A percentile compares a stretch with the other conserved stretches of the same genome.
These are phyloP conservation scores for Luzula sylvatica DNA, from an alignment of 176 grass and related monocot genomes.

Conservation along the genomic window DNA sequence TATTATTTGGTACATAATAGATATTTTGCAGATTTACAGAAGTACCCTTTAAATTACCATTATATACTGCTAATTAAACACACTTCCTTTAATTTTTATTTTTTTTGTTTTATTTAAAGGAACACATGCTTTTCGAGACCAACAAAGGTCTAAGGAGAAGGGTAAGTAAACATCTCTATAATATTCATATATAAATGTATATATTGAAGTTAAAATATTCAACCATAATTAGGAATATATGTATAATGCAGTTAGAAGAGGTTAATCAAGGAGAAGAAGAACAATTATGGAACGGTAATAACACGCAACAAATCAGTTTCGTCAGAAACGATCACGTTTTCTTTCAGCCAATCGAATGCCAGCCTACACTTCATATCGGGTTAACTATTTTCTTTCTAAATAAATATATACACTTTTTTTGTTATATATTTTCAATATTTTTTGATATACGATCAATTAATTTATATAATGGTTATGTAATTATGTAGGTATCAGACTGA, in stretches of 20 bases:
- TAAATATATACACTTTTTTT: not conserved
- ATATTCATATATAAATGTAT: not conserved
- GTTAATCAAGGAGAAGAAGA: slow-evolving; percentile 22
- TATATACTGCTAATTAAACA: too few relatives aligned
- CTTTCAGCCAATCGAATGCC: slow-evolving; percentile 34
- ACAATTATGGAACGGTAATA: slow-evolving; percentile 28
- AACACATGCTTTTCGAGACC: slow-evolving; percentile 25
- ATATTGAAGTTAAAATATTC: not conserved
- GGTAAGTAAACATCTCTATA: slow-evolving; percentile 10
- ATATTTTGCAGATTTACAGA: too few relatives aligned
- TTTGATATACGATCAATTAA: not conserved
- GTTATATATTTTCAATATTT: not conserved
- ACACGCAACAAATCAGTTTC: slow-evolving; percentile 13
- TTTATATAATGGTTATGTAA: not conserved
- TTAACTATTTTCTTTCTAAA: not conserved
- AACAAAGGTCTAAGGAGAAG: slow-evolving; percentile 33
- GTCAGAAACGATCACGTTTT: slow-evolving; percentile 24
- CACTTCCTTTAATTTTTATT: too few relatives aligned
- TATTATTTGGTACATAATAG: too few relatives aligned
- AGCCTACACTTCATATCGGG: slow-evolving; percentile 44
- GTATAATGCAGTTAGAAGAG: slow-evolving; percentile 24
- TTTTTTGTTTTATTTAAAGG: slow-evolving; percentile 20
- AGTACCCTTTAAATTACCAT: too few relatives aligned
- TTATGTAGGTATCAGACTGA: slow-evolving; percentile 14
- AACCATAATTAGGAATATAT: not conserved